Conservation (phyloP, 306 rosid genomes). For the Coriaria nepalensis region DNA sequence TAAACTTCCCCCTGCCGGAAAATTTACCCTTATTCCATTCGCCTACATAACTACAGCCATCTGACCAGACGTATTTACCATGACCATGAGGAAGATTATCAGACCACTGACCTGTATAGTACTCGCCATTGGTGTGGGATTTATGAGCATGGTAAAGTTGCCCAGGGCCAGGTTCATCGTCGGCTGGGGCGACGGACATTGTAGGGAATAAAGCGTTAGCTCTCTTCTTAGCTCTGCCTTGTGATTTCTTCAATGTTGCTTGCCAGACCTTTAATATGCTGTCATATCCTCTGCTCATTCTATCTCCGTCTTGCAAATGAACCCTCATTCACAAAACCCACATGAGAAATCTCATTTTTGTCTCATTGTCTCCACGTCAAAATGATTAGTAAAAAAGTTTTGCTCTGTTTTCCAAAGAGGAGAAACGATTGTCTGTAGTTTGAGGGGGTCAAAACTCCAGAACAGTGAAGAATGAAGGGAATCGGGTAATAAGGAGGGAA, state of each 20-base stretch:
- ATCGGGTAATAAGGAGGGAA: slow-evolving; percentile 14
- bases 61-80: slow-evolving; percentile 75
- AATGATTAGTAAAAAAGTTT: too few relatives aligned
- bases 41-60: slow-evolving; percentile 87
- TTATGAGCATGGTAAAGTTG: slow-evolving; percentile 38
- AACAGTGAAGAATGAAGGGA: slow-evolving; percentile 16
- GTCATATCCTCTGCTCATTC: slow-evolving; percentile 61
- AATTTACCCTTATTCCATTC: slow-evolving; percentile 65
- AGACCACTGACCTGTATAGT: slow-evolving; percentile 65
- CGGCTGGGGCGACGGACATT: slow-evolving; percentile 80
- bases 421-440: slow-evolving; percentile 8
- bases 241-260: slow-evolving; percentile 52
- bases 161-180: slow-evolving; percentile 45
- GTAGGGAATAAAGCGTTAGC: slow-evolving; percentile 43
- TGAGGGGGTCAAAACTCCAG: slow-evolving; percentile 20
- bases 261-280: slow-evolving; percentile 57
- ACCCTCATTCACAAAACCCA: slow-evolving; percentile 30
- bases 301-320: slow-evolving; percentile 16
- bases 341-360: background rate
- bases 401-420: slow-evolving; percentile 9
- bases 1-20: slow-evolving; percentile 63
- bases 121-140: slow-evolving; percentile 53
- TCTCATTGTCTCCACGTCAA: slow-evolving; percentile 2
- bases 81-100: slow-evolving; percentile 51
- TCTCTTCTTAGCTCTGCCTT: slow-evolving; percentile 42